A percentile compares a stretch with the other conserved stretches of the same genome.
phyloP scores from a whole-genome alignment of 495 filamentous ascomycete species.

The Podospora comata region DNA sequence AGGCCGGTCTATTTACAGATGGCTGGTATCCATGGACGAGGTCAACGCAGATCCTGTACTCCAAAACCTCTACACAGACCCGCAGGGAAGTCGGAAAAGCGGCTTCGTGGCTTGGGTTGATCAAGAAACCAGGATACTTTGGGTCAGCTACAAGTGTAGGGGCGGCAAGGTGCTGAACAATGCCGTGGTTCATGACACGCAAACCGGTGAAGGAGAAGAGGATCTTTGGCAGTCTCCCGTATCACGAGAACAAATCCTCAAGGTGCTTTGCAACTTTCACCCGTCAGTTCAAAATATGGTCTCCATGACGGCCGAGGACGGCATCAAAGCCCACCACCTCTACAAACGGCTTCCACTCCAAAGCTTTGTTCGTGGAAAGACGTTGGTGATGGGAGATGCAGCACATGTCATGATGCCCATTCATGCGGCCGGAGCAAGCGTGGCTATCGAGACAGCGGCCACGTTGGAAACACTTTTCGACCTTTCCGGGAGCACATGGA shows the following conservation, averaged over 20 bases:
- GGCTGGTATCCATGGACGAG: conserved; percentile 41
- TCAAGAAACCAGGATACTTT: conserved; percentile 29
- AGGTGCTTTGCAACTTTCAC: conserved; percentile 28
- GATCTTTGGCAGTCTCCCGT: conserved; percentile 24
- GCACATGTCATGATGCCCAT: conserved; percentile 36
- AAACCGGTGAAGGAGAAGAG: conserved; percentile 17
- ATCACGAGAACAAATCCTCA: conserved; percentile 20
- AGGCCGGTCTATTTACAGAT: conserved; percentile 46
- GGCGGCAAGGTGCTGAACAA: conserved; percentile 31
- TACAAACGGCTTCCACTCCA: conserved; percentile 24
- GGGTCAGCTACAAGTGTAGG: conserved; percentile 48
- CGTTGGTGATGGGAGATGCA: conserved; percentile 31
- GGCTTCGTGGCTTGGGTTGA: conserved; percentile 34
- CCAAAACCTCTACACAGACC: conserved; percentile 18
- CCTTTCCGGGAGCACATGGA: conserved; percentile 7
- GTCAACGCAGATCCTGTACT: conserved; percentile 36
- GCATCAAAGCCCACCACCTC: conserved; percentile 31
- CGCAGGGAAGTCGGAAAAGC: conserved; percentile 12
- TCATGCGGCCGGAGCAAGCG: conserved; percentile 28
- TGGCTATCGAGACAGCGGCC: conserved; percentile 31
- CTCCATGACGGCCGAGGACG: conserved; percentile 30
- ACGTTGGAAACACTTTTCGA: conserved; percentile 29
- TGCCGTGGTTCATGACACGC: conserved; percentile 31
- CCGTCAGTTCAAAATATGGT: conserved; percentile 21
- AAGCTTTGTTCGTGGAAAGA: conserved; percentile 28